Conservation (phyloP, 2,329 filamentous ascomycete genomes). For the Apiospora sp. region DNA sequence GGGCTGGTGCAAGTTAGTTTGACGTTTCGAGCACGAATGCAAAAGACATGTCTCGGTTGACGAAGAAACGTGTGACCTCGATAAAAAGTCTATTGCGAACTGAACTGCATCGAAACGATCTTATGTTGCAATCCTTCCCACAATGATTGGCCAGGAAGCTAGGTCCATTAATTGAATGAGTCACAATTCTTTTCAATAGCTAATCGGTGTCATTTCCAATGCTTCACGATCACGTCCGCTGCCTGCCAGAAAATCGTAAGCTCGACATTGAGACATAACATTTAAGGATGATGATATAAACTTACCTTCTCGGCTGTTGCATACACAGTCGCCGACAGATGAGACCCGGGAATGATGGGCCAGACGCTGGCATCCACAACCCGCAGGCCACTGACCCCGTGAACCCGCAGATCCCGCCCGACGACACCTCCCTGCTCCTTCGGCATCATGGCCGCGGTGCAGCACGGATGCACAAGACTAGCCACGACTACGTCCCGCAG, state of each 20-base stretch:
- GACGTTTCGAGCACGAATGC: too few species aligned
- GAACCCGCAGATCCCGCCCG: background rate
- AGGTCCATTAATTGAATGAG: too few species aligned
- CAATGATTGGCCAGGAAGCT: too few species aligned
- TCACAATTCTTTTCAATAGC: too few species aligned
- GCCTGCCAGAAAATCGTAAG: background rate
- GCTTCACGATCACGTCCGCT: background rate
- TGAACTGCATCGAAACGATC: too few species aligned
- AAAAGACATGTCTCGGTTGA: too few species aligned
- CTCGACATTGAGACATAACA: background rate
- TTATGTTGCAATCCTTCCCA: too few species aligned
- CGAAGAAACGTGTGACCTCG: too few species aligned
- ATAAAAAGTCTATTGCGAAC: too few species aligned
- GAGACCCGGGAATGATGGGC: background rate
- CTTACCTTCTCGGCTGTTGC: background rate
- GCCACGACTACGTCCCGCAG: background rate
- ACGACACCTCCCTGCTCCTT: background rate
- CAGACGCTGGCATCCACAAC: conserved; percentile 16
- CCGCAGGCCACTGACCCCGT: background rate
- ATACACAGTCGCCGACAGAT: background rate
- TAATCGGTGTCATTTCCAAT: background rate
- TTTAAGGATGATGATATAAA: too few species aligned
- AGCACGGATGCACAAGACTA: background rate
- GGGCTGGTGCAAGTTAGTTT: too few species aligned
- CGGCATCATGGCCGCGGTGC: conserved; percentile 22